Conservation (phyloP, 352 stramenopile species). For the Phytopythium helicoides region DNA sequence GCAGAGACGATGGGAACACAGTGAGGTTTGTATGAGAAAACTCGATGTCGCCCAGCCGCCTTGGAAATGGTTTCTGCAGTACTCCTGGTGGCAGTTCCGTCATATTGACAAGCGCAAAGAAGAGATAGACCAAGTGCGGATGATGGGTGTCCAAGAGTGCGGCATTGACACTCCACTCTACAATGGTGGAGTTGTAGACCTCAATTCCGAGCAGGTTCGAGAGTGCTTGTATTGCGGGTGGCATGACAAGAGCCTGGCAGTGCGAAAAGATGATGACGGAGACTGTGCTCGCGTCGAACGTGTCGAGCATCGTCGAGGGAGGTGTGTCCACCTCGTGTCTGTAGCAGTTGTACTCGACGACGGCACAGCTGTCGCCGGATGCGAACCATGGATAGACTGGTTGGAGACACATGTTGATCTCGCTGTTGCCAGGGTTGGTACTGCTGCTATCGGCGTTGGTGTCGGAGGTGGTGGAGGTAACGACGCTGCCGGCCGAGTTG, state of each 20-base stretch:
- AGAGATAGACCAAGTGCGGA: slow-evolving; percentile 23
- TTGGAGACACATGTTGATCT: slow-evolving; percentile 22
- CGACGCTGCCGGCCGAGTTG: neutral
- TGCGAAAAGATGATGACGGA: slow-evolving; percentile 43
- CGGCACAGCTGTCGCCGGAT: slow-evolving; percentile 27
- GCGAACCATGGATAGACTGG: slow-evolving; percentile 37
- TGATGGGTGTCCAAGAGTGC: slow-evolving; percentile 29
- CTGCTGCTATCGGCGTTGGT: neutral
- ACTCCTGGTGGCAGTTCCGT: slow-evolving; percentile 32
- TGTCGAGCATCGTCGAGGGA: neutral
- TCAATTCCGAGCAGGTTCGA: slow-evolving; percentile 45
- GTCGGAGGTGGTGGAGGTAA: neutral
- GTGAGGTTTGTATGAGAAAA: slow-evolving; percentile 39
- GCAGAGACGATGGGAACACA: slow-evolving; percentile 19
- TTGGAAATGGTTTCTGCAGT: slow-evolving; percentile 23
- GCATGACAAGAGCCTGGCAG: slow-evolving; percentile 36
- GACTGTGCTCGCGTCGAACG: slow-evolving; percentile 20
- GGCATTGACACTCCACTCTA: slow-evolving; percentile 28
- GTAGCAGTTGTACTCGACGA: slow-evolving; percentile 39
- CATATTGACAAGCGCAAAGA: slow-evolving; percentile 43
- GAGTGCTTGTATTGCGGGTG: slow-evolving; percentile 24
- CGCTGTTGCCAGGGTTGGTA: neutral
- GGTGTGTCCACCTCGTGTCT: slow-evolving; percentile 11
- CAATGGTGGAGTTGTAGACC: slow-evolving; percentile 52
- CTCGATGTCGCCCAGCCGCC: slow-evolving; percentile 41